Percentiles rank a stretch among this genome's conserved stretches.
phyloP scores from a whole-genome alignment of 2,329 filamentous ascomycete species.

The Aspergillus aculeatus region DNA sequence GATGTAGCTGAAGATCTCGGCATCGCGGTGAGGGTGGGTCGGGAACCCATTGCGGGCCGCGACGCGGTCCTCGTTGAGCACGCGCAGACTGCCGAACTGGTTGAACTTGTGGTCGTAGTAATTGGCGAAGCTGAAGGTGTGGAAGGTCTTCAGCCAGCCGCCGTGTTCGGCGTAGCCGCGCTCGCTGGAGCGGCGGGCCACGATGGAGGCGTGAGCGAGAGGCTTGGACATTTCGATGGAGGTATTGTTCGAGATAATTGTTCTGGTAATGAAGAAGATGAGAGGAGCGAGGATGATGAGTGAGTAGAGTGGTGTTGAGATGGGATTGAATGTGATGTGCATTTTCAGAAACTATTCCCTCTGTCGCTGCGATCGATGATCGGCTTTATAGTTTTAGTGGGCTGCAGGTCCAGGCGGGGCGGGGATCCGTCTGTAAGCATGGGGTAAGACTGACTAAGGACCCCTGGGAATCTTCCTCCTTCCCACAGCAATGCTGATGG shows the following conservation, averaged over 20 bases:
- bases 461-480: background rate
- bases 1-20: constrained; percentile 88
- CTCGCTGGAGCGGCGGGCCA: constrained; percentile 67
- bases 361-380: constrained; percentile 2
- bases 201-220: constrained; percentile 68
- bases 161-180: constrained; percentile 79
- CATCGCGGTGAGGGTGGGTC: constrained; percentile 80
- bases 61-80: constrained; percentile 87
- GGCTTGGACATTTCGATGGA: constrained; percentile 57
- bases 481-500: background rate
- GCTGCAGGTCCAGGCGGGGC: background rate
- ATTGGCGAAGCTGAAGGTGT: constrained; percentile 78
- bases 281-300: background rate
- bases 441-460: constrained; percentile 10
- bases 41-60: constrained; percentile 73
- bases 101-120: constrained; percentile 67
- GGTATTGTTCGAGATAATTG: background rate
- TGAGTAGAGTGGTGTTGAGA: background rate
- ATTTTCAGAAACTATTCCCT: background rate
- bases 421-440: constrained; percentile 6
- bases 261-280: background rate
- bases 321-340: background rate
- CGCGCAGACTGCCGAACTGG: constrained; percentile 72
- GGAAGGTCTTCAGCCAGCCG: constrained; percentile 84
- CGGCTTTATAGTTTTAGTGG: constrained; percentile 5